Conservation (phyloP, 257 asterid genomes). For the Thymus quinquecostatus region DNA sequence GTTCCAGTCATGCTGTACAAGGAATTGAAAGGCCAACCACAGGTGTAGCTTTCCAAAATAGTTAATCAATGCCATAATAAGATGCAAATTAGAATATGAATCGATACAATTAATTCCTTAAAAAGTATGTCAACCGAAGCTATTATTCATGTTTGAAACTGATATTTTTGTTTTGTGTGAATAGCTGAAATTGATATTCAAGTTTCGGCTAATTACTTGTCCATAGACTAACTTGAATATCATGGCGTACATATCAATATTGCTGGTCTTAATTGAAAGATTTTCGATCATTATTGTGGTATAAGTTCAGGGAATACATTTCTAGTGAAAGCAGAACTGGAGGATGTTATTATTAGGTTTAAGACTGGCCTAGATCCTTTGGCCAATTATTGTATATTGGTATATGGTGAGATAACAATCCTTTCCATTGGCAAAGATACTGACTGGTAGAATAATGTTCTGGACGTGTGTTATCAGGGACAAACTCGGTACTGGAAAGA, state of each 20-base stretch:
- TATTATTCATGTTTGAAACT: background rate
- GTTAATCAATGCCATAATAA: conserved; percentile 26
- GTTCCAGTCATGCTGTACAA: conserved; percentile 40
- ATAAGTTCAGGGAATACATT: background rate
- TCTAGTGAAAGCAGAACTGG: background rate
- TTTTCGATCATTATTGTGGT: background rate
- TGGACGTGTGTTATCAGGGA: background rate
- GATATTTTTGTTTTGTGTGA: background rate
- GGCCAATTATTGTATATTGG: background rate
- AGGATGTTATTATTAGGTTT: conserved; percentile 5
- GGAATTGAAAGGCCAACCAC: conserved; percentile 41
- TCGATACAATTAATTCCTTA: conserved; percentile 16
- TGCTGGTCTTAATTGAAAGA: background rate
- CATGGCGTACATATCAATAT: background rate
- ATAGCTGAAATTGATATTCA: background rate
- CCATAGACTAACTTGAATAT: background rate
- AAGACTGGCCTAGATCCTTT: background rate
- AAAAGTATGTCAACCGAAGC: conserved; percentile 24
- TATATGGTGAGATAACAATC: background rate
- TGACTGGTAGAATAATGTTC: background rate
- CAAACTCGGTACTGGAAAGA: background rate
- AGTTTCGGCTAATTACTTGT: background rate
- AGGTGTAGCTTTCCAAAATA: conserved; percentile 12
- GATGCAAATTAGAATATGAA: conserved; percentile 20
- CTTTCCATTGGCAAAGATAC: background rate